Evolutionary conservation across 1,139 yeast genomes (phyloP).

Genomic region (Taiozyma sp.): DNA sequence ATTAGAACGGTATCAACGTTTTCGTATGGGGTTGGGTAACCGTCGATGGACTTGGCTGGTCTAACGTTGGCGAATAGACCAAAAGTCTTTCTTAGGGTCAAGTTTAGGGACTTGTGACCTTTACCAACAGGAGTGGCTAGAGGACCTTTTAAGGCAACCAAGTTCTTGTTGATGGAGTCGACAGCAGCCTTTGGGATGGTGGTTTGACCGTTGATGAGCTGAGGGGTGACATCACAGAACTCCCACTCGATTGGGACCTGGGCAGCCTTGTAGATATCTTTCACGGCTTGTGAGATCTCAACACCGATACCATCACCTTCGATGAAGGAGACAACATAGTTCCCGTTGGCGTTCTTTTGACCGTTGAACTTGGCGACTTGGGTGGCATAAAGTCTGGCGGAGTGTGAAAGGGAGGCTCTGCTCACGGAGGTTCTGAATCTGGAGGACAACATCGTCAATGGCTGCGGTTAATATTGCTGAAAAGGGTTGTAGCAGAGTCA

Average conservation of each 20-base stretch:
- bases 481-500: neutral
- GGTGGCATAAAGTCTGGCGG: slow-evolving; percentile 31
- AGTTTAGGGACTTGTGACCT: slow-evolving; percentile 96
- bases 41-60: slow-evolving; percentile 92
- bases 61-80: slow-evolving; percentile 95
- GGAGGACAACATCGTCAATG: slow-evolving; percentile 18
- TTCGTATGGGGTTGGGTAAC: slow-evolving; percentile 92
- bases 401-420: slow-evolving; percentile 11
- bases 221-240: slow-evolving; percentile 93
- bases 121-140: slow-evolving; percentile 97
- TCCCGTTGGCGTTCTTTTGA: slow-evolving; percentile 57
- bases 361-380: slow-evolving; percentile 59
- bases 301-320: slow-evolving; percentile 99
- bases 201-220: slow-evolving; percentile 88
- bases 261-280: slow-evolving; percentile 89
- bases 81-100: slow-evolving; percentile 96
- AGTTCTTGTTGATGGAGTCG: slow-evolving; percentile 85
- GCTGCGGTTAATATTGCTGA: neutral
- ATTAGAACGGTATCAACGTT: slow-evolving; percentile 92
- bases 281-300: slow-evolving; percentile 91
- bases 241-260: slow-evolving; percentile 97
- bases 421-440: slow-evolving; percentile 16
- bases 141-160: slow-evolving; percentile 96
- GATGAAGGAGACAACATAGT: slow-evolving; percentile 89
- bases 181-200: slow-evolving; percentile 92